These are phyloP conservation scores for Ophiognomonia clavigignenti-juglandacearum DNA, from an alignment of 2,329 filamentous ascomycete species.

Conservation along the genomic window DNA sequence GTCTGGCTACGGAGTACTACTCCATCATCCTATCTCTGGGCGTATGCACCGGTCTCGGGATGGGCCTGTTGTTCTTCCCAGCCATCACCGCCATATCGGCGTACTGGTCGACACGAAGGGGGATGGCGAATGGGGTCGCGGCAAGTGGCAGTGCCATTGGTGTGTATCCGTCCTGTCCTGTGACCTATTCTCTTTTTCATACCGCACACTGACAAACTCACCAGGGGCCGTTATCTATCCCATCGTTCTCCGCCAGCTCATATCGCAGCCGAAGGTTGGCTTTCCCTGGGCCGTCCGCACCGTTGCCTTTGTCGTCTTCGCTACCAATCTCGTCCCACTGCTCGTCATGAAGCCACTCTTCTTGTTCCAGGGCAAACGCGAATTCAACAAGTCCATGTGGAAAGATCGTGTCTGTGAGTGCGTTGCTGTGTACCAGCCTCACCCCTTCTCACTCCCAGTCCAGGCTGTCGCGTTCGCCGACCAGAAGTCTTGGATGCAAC, in stretches of 20 bases:
- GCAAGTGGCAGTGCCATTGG: conserved; percentile 28
- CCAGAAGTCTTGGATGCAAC: too few species aligned
- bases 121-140: conserved; percentile 29
- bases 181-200: background rate
- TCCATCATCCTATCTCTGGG: conserved; percentile 41
- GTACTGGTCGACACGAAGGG: conserved; percentile 27
- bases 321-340: conserved; percentile 21
- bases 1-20: conserved; percentile 33
- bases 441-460: too few species aligned
- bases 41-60: conserved; percentile 39
- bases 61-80: conserved; percentile 35
- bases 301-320: conserved; percentile 24
- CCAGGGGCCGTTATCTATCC: conserved; percentile 30
- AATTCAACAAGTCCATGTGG: conserved; percentile 33
- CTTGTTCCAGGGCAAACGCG: conserved; percentile 28
- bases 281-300: conserved; percentile 24
- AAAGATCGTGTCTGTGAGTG: conserved; percentile 31
- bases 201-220: background rate
- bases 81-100: conserved; percentile 27
- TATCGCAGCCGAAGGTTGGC: conserved; percentile 15
- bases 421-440: background rate
- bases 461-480: too few species aligned
- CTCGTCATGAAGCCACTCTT: conserved; percentile 28
- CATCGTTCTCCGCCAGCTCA: conserved; percentile 23
- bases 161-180: conserved; percentile 21